phyloP scores from a whole-genome alignment of 305 asterid genomes.

The Rubia tinctorum region DNA sequence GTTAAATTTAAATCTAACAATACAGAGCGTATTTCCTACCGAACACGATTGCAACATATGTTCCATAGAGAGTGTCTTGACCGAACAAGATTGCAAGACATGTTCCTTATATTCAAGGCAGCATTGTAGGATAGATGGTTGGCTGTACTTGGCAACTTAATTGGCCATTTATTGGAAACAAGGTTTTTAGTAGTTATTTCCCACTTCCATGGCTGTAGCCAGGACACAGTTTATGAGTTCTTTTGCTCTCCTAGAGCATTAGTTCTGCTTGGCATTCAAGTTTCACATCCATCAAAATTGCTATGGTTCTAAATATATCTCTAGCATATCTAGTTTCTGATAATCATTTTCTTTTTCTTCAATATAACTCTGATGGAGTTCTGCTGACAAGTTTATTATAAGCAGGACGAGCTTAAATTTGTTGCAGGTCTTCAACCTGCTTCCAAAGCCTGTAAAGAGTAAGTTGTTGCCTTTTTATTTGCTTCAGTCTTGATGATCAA shows the following conservation, averaged over 20 bases:
- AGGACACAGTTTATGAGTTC: not conserved
- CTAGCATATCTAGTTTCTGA: not conserved
- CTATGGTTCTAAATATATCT: not conserved
- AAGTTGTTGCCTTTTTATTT: slow-evolving; percentile 26
- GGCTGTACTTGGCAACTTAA: not conserved
- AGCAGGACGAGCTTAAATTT: slow-evolving; percentile 84
- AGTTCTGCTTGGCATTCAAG: not conserved
- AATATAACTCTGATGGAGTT: not conserved
- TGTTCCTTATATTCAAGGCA: not conserved
- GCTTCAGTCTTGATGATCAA: not conserved
- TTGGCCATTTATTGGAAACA: not conserved
- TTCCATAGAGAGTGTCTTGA: not conserved
- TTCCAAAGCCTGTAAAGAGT: slow-evolving; percentile 83
- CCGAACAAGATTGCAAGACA: not conserved
- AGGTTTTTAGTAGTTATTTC: not conserved
- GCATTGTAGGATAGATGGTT: not conserved
- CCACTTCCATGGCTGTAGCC: not conserved
- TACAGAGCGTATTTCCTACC: not conserved
- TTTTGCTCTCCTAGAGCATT: not conserved
- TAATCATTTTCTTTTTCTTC: not conserved
- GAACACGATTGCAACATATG: not conserved
- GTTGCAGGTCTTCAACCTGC: slow-evolving; percentile 67
- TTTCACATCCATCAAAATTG: not conserved
- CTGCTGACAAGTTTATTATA: slow-evolving; percentile 13
- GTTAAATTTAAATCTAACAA: not conserved